Percentiles rank a stretch among this genome's conserved stretches.
phyloP scores from a whole-genome alignment of 2,329 filamentous ascomycete genomes.

The Penicillium paneum region DNA sequence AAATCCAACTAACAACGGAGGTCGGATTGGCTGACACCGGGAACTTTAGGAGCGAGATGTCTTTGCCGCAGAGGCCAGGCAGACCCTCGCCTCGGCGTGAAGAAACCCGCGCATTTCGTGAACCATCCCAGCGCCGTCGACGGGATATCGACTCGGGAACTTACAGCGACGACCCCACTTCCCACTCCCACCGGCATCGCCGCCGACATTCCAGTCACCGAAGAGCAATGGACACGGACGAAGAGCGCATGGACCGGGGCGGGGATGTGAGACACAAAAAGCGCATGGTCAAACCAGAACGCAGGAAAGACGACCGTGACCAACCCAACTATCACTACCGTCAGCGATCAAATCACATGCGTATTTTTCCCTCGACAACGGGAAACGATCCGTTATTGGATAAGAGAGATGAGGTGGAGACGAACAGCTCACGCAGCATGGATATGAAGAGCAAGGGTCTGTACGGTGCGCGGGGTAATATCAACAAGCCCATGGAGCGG shows the following conservation, averaged over 20 bases:
- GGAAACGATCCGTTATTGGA: conserved; percentile 87
- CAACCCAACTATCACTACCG: conserved; percentile 96
- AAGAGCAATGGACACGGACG: conserved; percentile 43
- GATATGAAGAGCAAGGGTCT: conserved; percentile 49
- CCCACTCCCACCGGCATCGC: conserved; percentile 40
- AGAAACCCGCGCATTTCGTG: conserved; percentile 61
- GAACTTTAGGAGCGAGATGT: conserved; percentile 36
- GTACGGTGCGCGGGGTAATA: conserved; percentile 34
- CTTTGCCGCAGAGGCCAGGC: conserved; percentile 61
- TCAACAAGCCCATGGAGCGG: conserved; percentile 44
- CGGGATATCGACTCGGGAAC: conserved; percentile 67
- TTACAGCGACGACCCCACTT: conserved; percentile 38
- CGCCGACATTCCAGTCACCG: conserved; percentile 48
- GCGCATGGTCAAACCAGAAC: conserved; percentile 84
- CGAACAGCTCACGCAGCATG: conserved; percentile 61
- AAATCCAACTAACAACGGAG: not conserved
- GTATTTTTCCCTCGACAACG: conserved; percentile 82
- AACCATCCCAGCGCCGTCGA: conserved; percentile 65
- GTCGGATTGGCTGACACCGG: not conserved
- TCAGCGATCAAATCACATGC: conserved; percentile 91
- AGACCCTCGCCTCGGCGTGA: conserved; percentile 60
- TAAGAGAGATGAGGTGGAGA: conserved; percentile 53
- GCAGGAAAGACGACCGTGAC: conserved; percentile 76
- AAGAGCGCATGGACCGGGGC: conserved; percentile 52
- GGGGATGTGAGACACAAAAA: conserved; percentile 67